These are phyloP conservation scores for Boletus reticuloceps DNA, from an alignment of 768 basidiomycete species.

Conservation along the genomic window DNA sequence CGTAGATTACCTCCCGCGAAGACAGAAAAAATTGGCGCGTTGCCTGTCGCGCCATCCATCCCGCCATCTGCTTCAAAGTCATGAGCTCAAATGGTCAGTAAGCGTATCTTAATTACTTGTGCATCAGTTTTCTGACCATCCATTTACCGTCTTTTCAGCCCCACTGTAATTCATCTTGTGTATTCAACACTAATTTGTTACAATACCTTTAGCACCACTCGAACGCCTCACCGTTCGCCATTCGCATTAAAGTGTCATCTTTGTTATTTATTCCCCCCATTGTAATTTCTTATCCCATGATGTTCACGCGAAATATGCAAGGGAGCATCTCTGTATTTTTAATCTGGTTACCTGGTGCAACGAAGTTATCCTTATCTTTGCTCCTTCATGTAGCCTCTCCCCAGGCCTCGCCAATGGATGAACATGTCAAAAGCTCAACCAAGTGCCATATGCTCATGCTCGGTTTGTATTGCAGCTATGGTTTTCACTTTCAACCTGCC, in stretches of 20 bases:
- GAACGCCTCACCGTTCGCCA: neutral
- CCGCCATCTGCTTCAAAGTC: slow-evolving; percentile 12
- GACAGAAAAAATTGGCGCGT: slow-evolving; percentile 7
- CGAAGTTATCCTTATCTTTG: neutral
- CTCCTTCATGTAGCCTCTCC: neutral
- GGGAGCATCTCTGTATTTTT: neutral
- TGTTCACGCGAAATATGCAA: neutral
- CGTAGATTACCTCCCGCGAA: slow-evolving; percentile 14
- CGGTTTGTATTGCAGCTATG: no score
- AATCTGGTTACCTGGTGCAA: neutral
- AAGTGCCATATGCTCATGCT: no score
- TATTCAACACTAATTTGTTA: neutral
- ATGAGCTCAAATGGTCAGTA: slow-evolving; percentile 7
- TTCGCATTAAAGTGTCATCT: neutral
- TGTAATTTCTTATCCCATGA: neutral
- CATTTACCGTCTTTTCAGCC: no score
- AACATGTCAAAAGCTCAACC: no score
- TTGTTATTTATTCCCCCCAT: neutral
- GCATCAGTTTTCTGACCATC: neutral
- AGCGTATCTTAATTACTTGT: neutral
- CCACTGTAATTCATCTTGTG: no score
- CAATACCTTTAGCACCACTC: neutral
- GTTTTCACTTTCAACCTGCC: no score
- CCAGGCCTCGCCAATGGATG: no score
- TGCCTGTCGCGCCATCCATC: slow-evolving; percentile 9